Evolutionary conservation across 768 basidiomycete genomes (phyloP).

Genomic region (Macrocybe gigantea): DNA sequence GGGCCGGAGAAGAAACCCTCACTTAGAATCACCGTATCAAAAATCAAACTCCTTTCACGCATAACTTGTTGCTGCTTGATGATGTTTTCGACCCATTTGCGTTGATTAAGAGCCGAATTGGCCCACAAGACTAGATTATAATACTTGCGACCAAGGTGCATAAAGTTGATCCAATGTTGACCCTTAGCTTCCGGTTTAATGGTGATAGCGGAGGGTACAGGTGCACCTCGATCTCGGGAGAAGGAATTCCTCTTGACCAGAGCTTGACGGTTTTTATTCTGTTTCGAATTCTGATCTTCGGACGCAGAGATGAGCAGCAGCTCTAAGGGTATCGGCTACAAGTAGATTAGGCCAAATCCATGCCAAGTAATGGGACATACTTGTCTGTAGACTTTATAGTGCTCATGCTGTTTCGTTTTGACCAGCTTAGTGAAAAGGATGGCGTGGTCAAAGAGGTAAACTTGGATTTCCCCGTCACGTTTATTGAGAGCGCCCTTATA

Average conservation of each 20-base stretch:
- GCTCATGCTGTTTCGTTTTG: slow-evolving; percentile 88
- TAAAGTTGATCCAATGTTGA: slow-evolving; percentile 88
- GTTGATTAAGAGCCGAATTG: slow-evolving; percentile 73
- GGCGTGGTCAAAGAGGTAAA: slow-evolving; percentile 96
- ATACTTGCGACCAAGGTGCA: slow-evolving; percentile 88
- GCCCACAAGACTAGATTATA: slow-evolving; percentile 93
- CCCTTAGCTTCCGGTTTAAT: slow-evolving; percentile 65
- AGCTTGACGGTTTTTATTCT: slow-evolving; percentile 31
- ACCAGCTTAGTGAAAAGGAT: slow-evolving; percentile 81
- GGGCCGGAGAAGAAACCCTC: slow-evolving; percentile 84
- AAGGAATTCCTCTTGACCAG: slow-evolving; percentile 42
- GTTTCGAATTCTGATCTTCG: slow-evolving; percentile 48
- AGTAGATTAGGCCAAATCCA: not conserved
- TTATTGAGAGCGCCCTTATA: slow-evolving; percentile 89
- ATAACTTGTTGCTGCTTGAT: slow-evolving; percentile 83
- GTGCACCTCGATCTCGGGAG: slow-evolving; percentile 28
- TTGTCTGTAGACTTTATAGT: slow-evolving; percentile 88
- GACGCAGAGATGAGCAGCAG: slow-evolving; percentile 77
- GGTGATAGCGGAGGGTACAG: slow-evolving; percentile 41
- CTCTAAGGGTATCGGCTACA: slow-evolving; percentile 92
- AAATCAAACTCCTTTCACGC: slow-evolving; percentile 78
- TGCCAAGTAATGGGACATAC: slow-evolving; percentile 38
- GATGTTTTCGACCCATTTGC: slow-evolving; percentile 93
- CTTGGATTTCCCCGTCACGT: slow-evolving; percentile 85
- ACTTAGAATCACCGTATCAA: slow-evolving; percentile 79